Percentiles rank a stretch among this genome's conserved stretches.
Conservation (phyloP, 2,329 filamentous ascomycete genomes). For the Aplosporella prunicola region DNA sequence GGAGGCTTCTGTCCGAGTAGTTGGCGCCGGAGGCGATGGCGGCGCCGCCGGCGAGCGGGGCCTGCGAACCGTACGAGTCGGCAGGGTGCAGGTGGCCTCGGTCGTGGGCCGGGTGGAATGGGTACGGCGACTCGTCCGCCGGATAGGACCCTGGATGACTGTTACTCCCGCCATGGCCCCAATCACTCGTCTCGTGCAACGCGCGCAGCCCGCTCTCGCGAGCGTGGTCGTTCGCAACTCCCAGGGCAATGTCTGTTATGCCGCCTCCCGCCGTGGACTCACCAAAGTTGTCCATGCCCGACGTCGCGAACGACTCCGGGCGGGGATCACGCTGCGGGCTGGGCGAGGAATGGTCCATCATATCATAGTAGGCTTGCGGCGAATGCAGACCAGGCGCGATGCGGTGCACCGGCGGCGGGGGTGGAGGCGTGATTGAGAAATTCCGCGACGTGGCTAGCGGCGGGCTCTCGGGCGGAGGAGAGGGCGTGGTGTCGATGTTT, state of each 20-base stretch:
- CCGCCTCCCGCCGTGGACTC: constrained; percentile 52
- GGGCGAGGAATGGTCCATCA: too few relatives aligned
- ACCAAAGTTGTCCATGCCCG: constrained; percentile 55
- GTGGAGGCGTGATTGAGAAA: too few relatives aligned
- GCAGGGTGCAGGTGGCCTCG: constrained; percentile 33
- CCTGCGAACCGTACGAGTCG: constrained; percentile 25
- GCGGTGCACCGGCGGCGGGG: constrained; percentile 4
- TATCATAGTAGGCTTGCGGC: too few relatives aligned
- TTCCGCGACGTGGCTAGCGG: too few relatives aligned
- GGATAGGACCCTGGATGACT: too few relatives aligned
- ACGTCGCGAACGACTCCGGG: constrained; percentile 36
- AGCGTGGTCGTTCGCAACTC: constrained; percentile 50
- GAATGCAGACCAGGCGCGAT: not conserved
- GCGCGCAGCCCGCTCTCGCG: constrained; percentile 57
- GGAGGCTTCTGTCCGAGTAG: constrained; percentile 42
- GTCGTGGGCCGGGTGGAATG: constrained; percentile 17
- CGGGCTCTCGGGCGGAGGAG: too few relatives aligned
- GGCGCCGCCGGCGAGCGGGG: constrained; percentile 21
- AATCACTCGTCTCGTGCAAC: constrained; percentile 43
- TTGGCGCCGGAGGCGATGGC: constrained; percentile 11
- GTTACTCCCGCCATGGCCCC: too few relatives aligned
- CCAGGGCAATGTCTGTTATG: constrained; percentile 58
- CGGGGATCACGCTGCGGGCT: not conserved
- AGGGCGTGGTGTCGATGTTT: too few relatives aligned
- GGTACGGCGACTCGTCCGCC: constrained; percentile 5